These are phyloP conservation scores for Hypsizygus marmoreus DNA, from an alignment of 768 basidiomycete species.

Conservation along the genomic window DNA sequence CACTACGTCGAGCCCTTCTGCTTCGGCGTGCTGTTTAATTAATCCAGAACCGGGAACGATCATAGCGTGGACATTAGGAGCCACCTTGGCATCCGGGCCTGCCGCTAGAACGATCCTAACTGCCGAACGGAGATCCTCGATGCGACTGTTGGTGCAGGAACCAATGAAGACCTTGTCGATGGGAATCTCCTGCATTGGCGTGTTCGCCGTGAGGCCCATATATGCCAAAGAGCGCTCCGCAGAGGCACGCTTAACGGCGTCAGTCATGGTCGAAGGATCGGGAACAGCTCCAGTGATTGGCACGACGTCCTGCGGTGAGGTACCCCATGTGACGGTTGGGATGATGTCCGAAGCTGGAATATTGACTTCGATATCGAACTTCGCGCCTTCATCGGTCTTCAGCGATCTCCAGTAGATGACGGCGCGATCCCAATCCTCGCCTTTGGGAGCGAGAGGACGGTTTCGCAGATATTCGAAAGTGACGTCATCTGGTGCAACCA, in stretches of 20 bases:
- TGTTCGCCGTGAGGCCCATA: slow-evolving; percentile 84
- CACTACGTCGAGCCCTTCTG: slow-evolving; percentile 81
- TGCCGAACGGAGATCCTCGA: slow-evolving; percentile 89
- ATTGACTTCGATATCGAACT: slow-evolving; percentile 80
- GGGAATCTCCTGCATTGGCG: slow-evolving; percentile 74
- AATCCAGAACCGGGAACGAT: slow-evolving; percentile 90
- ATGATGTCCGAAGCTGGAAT: slow-evolving; percentile 84
- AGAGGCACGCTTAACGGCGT: slow-evolving; percentile 65
- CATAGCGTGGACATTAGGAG: slow-evolving; percentile 80
- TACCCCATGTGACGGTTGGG: slow-evolving; percentile 92
- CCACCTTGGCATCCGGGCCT: slow-evolving; percentile 72
- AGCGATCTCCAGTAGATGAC: slow-evolving; percentile 86
- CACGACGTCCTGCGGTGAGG: slow-evolving; percentile 86
- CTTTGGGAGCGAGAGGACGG: slow-evolving; percentile 80
- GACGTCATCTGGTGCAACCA: slow-evolving; percentile 88
- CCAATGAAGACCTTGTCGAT: slow-evolving; percentile 94
- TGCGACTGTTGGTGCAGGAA: slow-evolving; percentile 93
- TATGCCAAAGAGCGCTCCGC: slow-evolving; percentile 79
- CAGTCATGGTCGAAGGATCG: slow-evolving; percentile 66
- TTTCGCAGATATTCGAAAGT: slow-evolving; percentile 84
- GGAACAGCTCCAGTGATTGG: slow-evolving; percentile 83
- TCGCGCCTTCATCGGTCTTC: slow-evolving; percentile 77
- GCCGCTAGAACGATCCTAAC: slow-evolving; percentile 76
- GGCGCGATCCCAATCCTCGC: slow-evolving; percentile 83
- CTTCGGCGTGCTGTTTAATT: slow-evolving; percentile 89